Evolutionary conservation across 805 yeast species (phyloP), one percentile per base, ranked within the genome.

Genomic region (Ogataea trehaloabstinens): DNA sequence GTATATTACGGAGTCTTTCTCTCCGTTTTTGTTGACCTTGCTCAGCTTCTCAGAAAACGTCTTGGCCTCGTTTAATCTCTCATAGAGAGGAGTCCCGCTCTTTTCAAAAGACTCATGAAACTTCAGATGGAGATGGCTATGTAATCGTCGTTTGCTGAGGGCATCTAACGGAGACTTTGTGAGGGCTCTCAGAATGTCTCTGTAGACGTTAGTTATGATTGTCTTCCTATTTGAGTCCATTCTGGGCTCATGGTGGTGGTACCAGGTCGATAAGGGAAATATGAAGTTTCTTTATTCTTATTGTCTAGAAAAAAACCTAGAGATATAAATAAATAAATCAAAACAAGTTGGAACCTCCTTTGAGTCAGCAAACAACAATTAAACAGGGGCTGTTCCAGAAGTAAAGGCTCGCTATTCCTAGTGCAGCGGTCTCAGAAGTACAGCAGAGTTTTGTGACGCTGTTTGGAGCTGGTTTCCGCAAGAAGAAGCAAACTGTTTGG

Each of bases 171-270:
- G 42, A 2, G 42, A 21, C 11, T 15, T 22, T 1, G 15, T 8
- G 3, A 49, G 33, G 13, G 36, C 31, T 18, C 50, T 30, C 6
- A 19, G 35, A 10, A 48, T n/a, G 6, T 18, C 15, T 13, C 49
- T 40, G 20, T 44, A 41, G 24, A 40, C 31, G 12, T 32, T 34
- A 18, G 30, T 17, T 11, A 43, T 6, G 5, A 27, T 24, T 18
- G 17, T 20, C 15, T 24, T 34, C 19, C 24, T 28, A 27, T 28
- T 15, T 6, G 17, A 37, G 28, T 24, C 19, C 18, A 35, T 19
- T 24, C 35, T 22, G 25, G 25, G 12, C 11, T 22, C 25, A 22
- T 22, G 25, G n/a, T n/a, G n/a, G n/a, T n/a, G n/a, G n/a, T n/a
- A n/a, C n/a, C n/a, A n/a, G n/a, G n/a, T n/a, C n/a, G n/a, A n/a